These are phyloP conservation scores for Oxyria digyna DNA, from an alignment of 148 eudicot genomes.

Conservation along the genomic window DNA sequence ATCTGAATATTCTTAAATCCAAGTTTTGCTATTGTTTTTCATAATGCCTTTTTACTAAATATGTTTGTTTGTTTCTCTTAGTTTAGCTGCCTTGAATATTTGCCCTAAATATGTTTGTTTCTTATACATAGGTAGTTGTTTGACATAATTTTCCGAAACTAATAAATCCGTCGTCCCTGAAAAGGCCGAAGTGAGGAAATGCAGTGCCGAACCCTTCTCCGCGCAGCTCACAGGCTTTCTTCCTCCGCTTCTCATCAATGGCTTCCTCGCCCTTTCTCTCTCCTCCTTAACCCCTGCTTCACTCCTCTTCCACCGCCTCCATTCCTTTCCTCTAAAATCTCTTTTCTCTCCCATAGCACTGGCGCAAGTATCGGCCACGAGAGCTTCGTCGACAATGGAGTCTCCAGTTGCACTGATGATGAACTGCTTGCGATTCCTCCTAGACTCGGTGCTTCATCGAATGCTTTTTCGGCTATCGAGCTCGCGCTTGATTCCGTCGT, in stretches of 20 bases:
- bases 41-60: too few relatives aligned
- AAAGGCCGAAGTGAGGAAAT: neutral
- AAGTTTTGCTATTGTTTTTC: too few relatives aligned
- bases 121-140: too few relatives aligned
- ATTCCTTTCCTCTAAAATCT: too few relatives aligned
- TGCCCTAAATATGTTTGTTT: too few relatives aligned
- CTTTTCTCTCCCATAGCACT: neutral
- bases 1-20: too few relatives aligned
- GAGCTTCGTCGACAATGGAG: neutral
- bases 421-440: neutral
- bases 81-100: too few relatives aligned
- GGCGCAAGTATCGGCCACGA: neutral
- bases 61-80: too few relatives aligned
- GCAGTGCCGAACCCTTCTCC: conserved; percentile 9
- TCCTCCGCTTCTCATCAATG: neutral
- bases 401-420: neutral
- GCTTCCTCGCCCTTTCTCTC: conserved; percentile 3
- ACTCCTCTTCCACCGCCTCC: too few relatives aligned
- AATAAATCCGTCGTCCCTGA: neutral
- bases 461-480: conserved; percentile 57
- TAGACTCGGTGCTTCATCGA: neutral
- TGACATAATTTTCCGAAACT: neutral
- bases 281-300: too few relatives aligned
- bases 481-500: conserved; percentile 86
- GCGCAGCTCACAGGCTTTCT: conserved; percentile 8